Percentiles rank a stretch among this genome's conserved stretches.
Conservation (phyloP, 2,329 filamentous ascomycete genomes). For the Paecilomyces variotii region DNA sequence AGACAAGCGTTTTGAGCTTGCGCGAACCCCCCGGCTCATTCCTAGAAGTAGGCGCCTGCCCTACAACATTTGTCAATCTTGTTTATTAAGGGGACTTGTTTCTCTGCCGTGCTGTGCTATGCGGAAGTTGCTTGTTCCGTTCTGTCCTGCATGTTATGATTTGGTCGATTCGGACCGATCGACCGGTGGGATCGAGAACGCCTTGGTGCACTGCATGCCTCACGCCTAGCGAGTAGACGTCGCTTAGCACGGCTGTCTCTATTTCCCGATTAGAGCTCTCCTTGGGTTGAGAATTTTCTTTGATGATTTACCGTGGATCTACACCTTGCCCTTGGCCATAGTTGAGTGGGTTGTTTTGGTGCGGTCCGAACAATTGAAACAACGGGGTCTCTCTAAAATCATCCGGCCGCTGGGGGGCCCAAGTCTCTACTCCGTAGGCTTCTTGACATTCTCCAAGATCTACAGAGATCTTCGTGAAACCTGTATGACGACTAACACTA, state of each 20-base stretch:
- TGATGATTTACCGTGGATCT: not conserved
- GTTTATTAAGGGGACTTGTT: not conserved
- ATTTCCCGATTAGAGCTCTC: not conserved
- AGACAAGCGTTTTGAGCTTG: slow-evolving; percentile 1
- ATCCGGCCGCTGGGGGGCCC: not conserved
- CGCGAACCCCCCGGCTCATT: not conserved
- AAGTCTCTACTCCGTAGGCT: not conserved
- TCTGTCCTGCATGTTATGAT: not conserved
- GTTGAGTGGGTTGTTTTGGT: slow-evolving; percentile 1
- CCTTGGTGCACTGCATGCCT: not conserved
- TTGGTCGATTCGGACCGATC: not conserved
- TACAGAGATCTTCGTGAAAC: not conserved
- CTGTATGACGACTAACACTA: not conserved
- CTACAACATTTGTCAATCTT: not conserved
- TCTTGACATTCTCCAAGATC: not conserved
- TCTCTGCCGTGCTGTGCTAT: not conserved
- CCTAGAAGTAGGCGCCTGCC: not conserved
- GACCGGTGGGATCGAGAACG: not conserved
- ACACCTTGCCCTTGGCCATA: not conserved
- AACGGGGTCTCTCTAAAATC: not conserved
- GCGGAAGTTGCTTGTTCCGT: not conserved
- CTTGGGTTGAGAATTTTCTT: not conserved
- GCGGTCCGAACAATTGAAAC: not conserved
- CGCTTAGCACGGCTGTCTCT: not conserved
- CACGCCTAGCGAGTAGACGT: not conserved